Conservation (phyloP, 768 basidiomycete species). For the Russula lepida region DNA sequence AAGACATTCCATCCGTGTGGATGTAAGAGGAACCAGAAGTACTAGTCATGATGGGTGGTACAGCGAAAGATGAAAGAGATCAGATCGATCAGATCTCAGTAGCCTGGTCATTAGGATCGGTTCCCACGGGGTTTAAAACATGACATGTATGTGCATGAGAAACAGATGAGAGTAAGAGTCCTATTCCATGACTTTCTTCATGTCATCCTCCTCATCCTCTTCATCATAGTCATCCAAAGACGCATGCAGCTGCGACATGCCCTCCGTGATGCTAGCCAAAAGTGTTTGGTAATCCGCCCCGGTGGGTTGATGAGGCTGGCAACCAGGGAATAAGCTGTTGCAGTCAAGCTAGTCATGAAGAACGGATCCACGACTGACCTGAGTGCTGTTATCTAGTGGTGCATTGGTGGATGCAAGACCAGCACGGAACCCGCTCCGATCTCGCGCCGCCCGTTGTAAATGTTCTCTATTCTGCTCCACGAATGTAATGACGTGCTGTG, state of each 20-base stretch:
- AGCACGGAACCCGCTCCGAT: constrained; percentile 14
- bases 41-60: too few species aligned
- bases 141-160: too few species aligned
- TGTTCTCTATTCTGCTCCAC: constrained; percentile 13
- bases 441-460: constrained; percentile 10
- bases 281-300: too few species aligned
- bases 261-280: too few species aligned
- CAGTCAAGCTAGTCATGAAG: background rate
- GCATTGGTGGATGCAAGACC: constrained; percentile 6
- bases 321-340: background rate
- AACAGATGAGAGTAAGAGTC: constrained; percentile 9
- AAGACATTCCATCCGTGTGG: too few species aligned
- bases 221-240: constrained; percentile 43
- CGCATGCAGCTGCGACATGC: constrained; percentile 25
- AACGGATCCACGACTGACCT: background rate
- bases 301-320: too few species aligned
- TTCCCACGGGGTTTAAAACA: too few species aligned
- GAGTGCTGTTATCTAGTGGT: constrained; percentile 4
- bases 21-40: too few species aligned
- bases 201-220: constrained; percentile 53
- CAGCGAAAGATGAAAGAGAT: too few species aligned
- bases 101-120: too few species aligned
- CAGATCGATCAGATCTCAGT: too few species aligned
- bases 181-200: constrained; percentile 59
- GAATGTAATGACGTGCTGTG: constrained; percentile 6